Evolutionary conservation across 1,284 basidiomycete species (phyloP), one percentile per base, ranked within the genome.

Genomic region (Flammula alnicola): DNA sequence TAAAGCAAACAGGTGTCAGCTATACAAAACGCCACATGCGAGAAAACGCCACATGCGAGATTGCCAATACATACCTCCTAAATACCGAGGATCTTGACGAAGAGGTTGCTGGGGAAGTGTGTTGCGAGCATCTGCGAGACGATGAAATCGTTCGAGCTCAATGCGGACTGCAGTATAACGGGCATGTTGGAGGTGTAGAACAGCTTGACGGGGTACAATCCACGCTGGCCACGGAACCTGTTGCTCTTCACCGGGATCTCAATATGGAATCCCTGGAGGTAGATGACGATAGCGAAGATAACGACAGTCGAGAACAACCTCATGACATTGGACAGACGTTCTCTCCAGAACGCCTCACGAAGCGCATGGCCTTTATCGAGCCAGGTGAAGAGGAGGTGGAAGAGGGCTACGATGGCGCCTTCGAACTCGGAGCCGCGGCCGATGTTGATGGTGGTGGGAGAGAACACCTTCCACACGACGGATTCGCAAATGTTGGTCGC

Each of bases 161-260:
- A 79, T 9, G 95, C 95, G 20, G 84, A 88, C 74, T 98, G 91
- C 58, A 98, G 85, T 96, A 99, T 98, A 80, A 99, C 98, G 57
- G 95, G 95, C 95, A 98, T 98, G 80, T 98, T 99, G 56, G 85
- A 89, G 19, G 96, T 98, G 78, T 99, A 99, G 78, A 99, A 98
- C 37, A 99, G 84, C 78, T 98, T 98, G 77, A 99, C 84, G 52
- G 96, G 96, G 80, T 97, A 99, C 30, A 85, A 85, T 41, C 92
- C 94, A 42, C 94, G 84, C 73, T 98, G 95, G 29, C 96, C 96
- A 57, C 94, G 84, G 88, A 95, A 95, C 58, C 87, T 84, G 79
- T 94, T 95, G 72, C n/a, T n/a, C n/a, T n/a, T n/a, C n/a, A n/a
- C n/a, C n/a, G n/a, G n/a, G n/a, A n/a, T n/a, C n/a, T n/a, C 86